A percentile compares a stretch with the other conserved stretches of the same genome.
These are phyloP conservation scores for Ceratonia siliqua DNA, from an alignment of 306 rosid genomes.

Conservation along the genomic window DNA sequence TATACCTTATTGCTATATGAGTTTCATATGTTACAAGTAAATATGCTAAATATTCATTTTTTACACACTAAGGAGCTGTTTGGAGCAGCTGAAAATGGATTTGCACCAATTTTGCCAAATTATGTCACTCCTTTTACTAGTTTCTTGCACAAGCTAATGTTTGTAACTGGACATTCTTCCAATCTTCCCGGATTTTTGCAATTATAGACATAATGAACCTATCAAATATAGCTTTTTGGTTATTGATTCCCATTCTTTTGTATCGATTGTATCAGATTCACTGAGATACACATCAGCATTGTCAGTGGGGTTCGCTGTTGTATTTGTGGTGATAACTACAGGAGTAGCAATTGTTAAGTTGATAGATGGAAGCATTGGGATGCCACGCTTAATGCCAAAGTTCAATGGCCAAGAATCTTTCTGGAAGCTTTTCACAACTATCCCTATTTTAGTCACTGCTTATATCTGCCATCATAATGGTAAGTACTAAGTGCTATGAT, in stretches of 20 bases:
- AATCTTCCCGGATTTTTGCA: neutral
- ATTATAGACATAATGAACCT: too few species aligned
- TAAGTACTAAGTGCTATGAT: slow-evolving; percentile 27
- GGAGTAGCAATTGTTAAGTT: slow-evolving; percentile 53
- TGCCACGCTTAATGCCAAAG: slow-evolving; percentile 61
- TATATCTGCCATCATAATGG: slow-evolving; percentile 72
- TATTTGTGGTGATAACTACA: slow-evolving; percentile 61
- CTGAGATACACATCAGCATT: slow-evolving; percentile 68
- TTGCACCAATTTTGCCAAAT: neutral
- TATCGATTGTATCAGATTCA: slow-evolving; percentile 48
- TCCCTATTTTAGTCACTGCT: slow-evolving; percentile 68
- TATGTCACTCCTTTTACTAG: neutral
- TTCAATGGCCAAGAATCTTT: slow-evolving; percentile 54
- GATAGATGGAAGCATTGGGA: slow-evolving; percentile 53
- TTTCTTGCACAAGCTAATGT: neutral
- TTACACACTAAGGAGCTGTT: too few species aligned
- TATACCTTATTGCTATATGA: too few species aligned
- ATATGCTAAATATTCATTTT: too few species aligned
- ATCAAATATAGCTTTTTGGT: too few species aligned
- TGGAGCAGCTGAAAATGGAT: too few species aligned
- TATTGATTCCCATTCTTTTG: slow-evolving; percentile 5
- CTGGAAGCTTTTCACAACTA: slow-evolving; percentile 68
- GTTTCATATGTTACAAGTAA: too few species aligned
- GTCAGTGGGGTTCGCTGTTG: slow-evolving; percentile 63
- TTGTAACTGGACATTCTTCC: neutral